A percentile compares a stretch with the other conserved stretches of the same genome.
phyloP scores from a whole-genome alignment of 2,329 filamentous ascomycete species.

The Hirsutella rhossiliensis region DNA sequence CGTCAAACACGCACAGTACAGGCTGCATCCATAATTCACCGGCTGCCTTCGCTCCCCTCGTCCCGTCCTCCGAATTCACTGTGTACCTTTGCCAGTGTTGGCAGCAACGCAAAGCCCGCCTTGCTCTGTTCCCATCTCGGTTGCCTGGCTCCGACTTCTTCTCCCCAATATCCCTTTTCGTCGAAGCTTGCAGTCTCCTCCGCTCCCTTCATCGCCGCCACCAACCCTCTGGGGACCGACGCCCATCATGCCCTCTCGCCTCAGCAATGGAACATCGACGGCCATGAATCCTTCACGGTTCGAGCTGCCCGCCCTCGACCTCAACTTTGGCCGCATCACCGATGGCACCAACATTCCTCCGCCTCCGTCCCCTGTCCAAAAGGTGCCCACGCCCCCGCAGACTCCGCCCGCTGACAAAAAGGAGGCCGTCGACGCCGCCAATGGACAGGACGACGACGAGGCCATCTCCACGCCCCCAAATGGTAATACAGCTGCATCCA shows the following conservation, averaged over 20 bases:
- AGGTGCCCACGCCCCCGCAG: constrained; percentile 31
- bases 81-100: not conserved
- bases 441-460: constrained; percentile 2
- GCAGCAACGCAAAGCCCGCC: not conserved
- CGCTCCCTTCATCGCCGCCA: not conserved
- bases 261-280: constrained; percentile 14
- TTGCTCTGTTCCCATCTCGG: not conserved
- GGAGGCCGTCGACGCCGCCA: constrained; percentile 6
- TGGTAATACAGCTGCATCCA: constrained; percentile 32
- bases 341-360: constrained; percentile 50
- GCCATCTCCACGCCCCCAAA: constrained; percentile 16
- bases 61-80: not conserved
- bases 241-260: constrained; percentile 18
- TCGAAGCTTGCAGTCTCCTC: not conserved
- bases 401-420: constrained; percentile 17
- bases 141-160: not conserved
- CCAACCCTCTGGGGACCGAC: not conserved
- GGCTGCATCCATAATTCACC: not conserved
- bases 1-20: not conserved
- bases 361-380: constrained; percentile 39
- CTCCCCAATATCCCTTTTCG: not conserved
- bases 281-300: constrained; percentile 24
- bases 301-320: constrained; percentile 44
- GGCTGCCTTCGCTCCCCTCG: not conserved
- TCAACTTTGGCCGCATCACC: constrained; percentile 47